Conservation (phyloP, 768 basidiomycete genomes). For the Dendrothele bispora region DNA sequence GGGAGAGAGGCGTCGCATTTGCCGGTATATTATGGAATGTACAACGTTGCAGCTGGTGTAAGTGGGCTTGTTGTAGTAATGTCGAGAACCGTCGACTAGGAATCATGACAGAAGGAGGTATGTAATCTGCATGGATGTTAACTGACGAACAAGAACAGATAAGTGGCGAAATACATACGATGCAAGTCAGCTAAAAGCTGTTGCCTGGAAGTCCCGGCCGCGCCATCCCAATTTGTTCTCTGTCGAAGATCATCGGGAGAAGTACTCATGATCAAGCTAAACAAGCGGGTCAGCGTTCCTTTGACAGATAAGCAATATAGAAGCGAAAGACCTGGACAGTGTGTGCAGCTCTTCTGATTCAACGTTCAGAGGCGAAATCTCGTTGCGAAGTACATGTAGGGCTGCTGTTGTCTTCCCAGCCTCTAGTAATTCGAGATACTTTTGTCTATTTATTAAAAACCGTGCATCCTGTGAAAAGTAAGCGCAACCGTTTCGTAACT, state of each 20-base stretch:
- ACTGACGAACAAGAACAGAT: neutral
- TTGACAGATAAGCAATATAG: conserved; percentile 9
- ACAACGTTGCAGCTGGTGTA: conserved; percentile 78
- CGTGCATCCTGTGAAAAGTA: conserved; percentile 60
- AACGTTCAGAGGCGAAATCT: conserved; percentile 79
- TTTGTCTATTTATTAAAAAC: conserved; percentile 92
- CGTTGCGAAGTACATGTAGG: conserved; percentile 81
- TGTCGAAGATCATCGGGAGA: conserved; percentile 80
- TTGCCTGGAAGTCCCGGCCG: conserved; percentile 73
- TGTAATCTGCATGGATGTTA: conserved; percentile 57
- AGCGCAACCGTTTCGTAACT: conserved; percentile 6
- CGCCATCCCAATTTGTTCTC: conserved; percentile 89
- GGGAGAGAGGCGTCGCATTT: conserved; percentile 62
- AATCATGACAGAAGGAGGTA: conserved; percentile 91
- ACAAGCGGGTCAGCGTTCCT: conserved; percentile 13
- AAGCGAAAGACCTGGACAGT: conserved; percentile 79
- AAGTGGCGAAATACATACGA: conserved; percentile 45
- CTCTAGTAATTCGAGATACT: conserved; percentile 92
- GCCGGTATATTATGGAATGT: conserved; percentile 81
- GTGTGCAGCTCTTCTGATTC: conserved; percentile 82
- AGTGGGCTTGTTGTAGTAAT: conserved; percentile 81
- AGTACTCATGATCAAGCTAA: conserved; percentile 92
- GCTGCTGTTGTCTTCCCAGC: conserved; percentile 77
- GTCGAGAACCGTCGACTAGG: conserved; percentile 86
- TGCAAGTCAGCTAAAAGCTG: conserved; percentile 79